These are phyloP conservation scores for Waltergamsia citrina DNA, from an alignment of 2,329 filamentous ascomycete species.

Conservation along the genomic window DNA sequence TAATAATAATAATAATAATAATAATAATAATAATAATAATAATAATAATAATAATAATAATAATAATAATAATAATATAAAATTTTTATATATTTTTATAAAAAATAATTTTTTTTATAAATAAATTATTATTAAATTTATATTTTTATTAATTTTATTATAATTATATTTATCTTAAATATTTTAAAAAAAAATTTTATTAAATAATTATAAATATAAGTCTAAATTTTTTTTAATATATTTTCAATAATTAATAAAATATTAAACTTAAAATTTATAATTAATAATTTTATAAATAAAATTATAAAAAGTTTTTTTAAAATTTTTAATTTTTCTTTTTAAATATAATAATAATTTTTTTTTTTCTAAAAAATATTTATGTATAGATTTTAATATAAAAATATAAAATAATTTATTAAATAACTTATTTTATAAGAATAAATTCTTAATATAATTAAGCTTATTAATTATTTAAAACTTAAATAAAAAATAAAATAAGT, in stretches of 20 bases:
- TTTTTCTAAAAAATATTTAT: too few species aligned
- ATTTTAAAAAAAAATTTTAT: conserved; percentile 2
- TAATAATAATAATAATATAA: not conserved
- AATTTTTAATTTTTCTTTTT: not conserved
- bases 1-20: not conserved
- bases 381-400: too few species aligned
- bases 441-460: not conserved
- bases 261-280: conserved; percentile 1
- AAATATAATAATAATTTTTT: too few species aligned
- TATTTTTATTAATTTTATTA: conserved; percentile 2
- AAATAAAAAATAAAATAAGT: too few species aligned
- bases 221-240: not conserved
- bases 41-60: too few species aligned
- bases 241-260: not conserved
- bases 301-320: not conserved
- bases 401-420: too few species aligned
- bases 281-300: conserved; percentile 1
- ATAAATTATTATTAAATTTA: not conserved
- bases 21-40: too few species aligned
- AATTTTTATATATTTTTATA: conserved; percentile 2
- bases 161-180: conserved; percentile 2
- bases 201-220: conserved; percentile 1
- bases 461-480: too few species aligned
- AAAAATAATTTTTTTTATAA: conserved; percentile 1
- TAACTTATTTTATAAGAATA: not conserved